phyloP scores from a whole-genome alignment of 257 asterid genomes.

The Pogostemon cablin region DNA sequence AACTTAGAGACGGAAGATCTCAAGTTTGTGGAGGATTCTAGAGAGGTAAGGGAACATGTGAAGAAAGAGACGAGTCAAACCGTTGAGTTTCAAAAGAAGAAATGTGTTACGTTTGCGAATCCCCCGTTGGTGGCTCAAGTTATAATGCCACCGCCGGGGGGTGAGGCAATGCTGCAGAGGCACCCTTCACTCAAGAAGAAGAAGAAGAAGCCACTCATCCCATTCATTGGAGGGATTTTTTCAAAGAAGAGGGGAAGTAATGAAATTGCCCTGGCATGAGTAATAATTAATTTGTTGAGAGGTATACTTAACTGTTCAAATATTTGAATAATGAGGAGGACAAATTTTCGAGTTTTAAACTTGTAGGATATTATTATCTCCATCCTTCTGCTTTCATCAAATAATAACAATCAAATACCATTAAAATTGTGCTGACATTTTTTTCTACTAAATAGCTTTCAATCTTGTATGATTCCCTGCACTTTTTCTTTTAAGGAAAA shows the following conservation, averaged over 20 bases:
- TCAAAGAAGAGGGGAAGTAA: constrained; percentile 44
- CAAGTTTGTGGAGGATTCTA: constrained; percentile 47
- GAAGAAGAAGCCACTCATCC: constrained; percentile 58
- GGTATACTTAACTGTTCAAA: no score
- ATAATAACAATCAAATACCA: not conserved
- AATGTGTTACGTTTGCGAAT: constrained; percentile 65
- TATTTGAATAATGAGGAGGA: constrained; percentile 21
- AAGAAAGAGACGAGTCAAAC: constrained; percentile 24
- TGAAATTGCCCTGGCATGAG: constrained; percentile 39
- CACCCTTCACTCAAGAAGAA: constrained; percentile 71
- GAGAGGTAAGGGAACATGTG: constrained; percentile 31
- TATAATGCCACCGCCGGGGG: constrained; percentile 37
- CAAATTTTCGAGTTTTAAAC: constrained; percentile 1
- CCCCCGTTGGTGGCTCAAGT: constrained; percentile 44
- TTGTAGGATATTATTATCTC: not conserved
- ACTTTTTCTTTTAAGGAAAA: no score
- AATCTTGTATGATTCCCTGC: no score
- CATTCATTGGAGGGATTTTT: constrained; percentile 50
- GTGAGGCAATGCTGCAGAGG: constrained; percentile 51
- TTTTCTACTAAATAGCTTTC: no score
- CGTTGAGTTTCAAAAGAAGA: constrained; percentile 60
- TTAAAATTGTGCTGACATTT: no score
- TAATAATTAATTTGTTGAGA: not conserved
- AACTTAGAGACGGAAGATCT: constrained; percentile 50
- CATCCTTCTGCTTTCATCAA: not conserved